Evolutionary conservation across 2,329 filamentous ascomycete genomes (phyloP).

Genomic region (Xylariaceae sp.): DNA sequence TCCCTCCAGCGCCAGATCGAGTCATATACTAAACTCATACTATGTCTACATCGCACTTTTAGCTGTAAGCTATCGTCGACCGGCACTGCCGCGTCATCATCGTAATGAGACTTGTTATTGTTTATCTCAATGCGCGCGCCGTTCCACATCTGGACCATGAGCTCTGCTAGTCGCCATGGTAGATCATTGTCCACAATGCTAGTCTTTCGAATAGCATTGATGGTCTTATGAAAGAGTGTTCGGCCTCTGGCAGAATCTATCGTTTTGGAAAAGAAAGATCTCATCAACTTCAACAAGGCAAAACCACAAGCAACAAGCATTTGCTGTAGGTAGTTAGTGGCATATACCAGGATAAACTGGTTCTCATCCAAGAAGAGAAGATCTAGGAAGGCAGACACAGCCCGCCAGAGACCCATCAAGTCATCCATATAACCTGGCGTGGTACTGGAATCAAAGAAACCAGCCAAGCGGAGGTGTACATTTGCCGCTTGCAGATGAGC

Average conservation of each 20-base stretch:
- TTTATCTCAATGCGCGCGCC: conserved; percentile 62
- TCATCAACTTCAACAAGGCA: conserved; percentile 78
- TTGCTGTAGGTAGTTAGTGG: conserved; percentile 80
- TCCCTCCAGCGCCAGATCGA: conserved; percentile 87
- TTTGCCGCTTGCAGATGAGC: conserved; percentile 76
- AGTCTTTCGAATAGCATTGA: conserved; percentile 72
- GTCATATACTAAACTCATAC: conserved; percentile 85
- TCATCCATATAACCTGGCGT: conserved; percentile 76
- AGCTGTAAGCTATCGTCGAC: conserved; percentile 77
- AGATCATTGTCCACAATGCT: conserved; percentile 81
- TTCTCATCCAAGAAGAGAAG: conserved; percentile 64
- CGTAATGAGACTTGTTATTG: conserved; percentile 54
- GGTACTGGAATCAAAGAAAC: conserved; percentile 80
- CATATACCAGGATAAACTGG: conserved; percentile 67
- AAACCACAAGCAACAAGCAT: conserved; percentile 86
- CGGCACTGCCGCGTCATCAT: conserved; percentile 57
- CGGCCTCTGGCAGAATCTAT: conserved; percentile 73
- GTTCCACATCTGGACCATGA: conserved; percentile 90
- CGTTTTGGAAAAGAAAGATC: conserved; percentile 76
- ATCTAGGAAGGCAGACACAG: conserved; percentile 73
- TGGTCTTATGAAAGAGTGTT: conserved; percentile 73
- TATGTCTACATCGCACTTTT: conserved; percentile 83
- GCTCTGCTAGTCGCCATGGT: conserved; percentile 78
- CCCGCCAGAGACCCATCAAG: conserved; percentile 76
- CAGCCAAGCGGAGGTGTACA: conserved; percentile 77